phyloP scores from a whole-genome alignment of 176 grass and related monocot species.

The Hyparrhenia diplandra region DNA sequence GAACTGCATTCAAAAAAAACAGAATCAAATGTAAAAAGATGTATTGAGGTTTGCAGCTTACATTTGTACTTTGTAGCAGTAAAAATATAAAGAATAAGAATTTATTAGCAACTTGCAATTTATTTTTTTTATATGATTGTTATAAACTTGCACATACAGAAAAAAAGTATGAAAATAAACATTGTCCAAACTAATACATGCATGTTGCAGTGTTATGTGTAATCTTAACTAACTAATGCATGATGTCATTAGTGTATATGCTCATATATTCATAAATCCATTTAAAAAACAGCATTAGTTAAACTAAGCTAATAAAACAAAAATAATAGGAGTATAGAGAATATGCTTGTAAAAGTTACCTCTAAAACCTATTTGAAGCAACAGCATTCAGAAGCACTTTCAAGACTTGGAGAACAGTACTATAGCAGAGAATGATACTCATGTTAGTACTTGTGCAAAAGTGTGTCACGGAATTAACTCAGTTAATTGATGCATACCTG shows the following conservation, averaged over 20 bases:
- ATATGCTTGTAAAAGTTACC: conserved; percentile 45
- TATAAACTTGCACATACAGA: neutral
- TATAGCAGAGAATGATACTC: conserved; percentile 38
- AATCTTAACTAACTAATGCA: neutral
- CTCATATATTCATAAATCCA: neutral
- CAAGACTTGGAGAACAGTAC: conserved; percentile 95
- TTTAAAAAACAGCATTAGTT: neutral
- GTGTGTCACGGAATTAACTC: conserved; percentile 6
- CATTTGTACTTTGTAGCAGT: neutral
- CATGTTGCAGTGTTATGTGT: neutral
- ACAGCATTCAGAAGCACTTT: conserved; percentile 99
- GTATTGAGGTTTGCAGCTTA: neutral
- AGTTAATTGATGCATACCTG: conserved; percentile 55
- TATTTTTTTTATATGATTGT: conserved; percentile 7
- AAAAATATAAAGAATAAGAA: conserved; percentile 16
- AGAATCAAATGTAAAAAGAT: conserved; percentile 26
- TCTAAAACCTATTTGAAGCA: conserved; percentile 98
- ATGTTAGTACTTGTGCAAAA: conserved; percentile 30
- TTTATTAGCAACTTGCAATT: neutral
- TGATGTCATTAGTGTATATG: neutral
- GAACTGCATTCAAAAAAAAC: conserved; percentile 61
- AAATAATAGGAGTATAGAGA: neutral
- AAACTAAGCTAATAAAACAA: conserved; percentile 5
- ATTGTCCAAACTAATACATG: neutral
- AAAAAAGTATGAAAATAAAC: conserved; percentile 5